Evolutionary conservation across 2,329 filamentous ascomycete genomes (phyloP).

Genomic region (Acarospora socialis): DNA sequence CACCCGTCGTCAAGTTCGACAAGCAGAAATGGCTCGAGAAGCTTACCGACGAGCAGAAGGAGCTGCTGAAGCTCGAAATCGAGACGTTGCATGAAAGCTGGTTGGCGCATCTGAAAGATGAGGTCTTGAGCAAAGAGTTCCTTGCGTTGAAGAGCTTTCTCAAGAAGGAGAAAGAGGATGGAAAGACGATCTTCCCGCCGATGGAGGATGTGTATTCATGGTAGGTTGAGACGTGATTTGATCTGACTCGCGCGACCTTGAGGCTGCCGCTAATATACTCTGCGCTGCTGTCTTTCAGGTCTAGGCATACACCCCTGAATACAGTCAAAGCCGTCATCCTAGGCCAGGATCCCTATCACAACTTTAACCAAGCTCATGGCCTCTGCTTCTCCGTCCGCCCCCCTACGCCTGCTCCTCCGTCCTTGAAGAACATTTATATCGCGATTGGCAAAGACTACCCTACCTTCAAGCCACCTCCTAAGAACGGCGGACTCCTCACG

Average conservation of each 20-base stretch:
- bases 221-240: constrained; percentile 35
- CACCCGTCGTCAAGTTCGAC: constrained; percentile 49
- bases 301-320: constrained; percentile 76
- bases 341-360: constrained; percentile 96
- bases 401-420: constrained; percentile 76
- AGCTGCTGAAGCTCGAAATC: constrained; percentile 76
- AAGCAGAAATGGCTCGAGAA: constrained; percentile 79
- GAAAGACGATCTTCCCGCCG: constrained; percentile 75
- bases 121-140: constrained; percentile 65
- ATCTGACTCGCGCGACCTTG: neutral
- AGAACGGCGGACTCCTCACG: constrained; percentile 67
- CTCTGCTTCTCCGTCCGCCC: constrained; percentile 90
- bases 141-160: constrained; percentile 79
- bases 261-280: constrained; percentile 1
- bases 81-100: constrained; percentile 84
- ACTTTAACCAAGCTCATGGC: constrained; percentile 86
- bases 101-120: constrained; percentile 78
- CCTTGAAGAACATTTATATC: constrained; percentile 85
- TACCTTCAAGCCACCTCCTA: constrained; percentile 57
- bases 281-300: constrained; percentile 44
- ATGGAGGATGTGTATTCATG: constrained; percentile 86
- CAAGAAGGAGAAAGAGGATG: constrained; percentile 56
- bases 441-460: constrained; percentile 82
- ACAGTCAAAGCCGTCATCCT: constrained; percentile 85
- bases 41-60: constrained; percentile 66